These are phyloP conservation scores for Phaeomoniella chlamydospora DNA, from an alignment of 2,329 filamentous ascomycete species.

Conservation along the genomic window DNA sequence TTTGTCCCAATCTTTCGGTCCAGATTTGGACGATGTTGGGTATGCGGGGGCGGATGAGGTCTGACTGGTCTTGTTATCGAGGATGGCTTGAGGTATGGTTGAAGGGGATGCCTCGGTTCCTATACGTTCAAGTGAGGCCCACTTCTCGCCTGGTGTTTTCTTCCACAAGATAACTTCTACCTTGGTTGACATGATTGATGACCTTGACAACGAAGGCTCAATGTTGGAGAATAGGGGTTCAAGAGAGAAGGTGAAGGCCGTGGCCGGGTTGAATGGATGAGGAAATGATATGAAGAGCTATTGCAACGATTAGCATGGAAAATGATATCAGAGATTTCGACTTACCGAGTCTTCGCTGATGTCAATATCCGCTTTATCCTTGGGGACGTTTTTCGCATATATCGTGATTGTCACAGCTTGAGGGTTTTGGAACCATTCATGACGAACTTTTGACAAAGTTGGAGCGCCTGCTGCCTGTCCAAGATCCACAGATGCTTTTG, in stretches of 20 bases:
- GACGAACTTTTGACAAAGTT: constrained; percentile 43
- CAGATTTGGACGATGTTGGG: constrained; percentile 71
- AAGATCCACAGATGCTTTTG: background rate
- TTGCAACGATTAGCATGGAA: constrained; percentile 6
- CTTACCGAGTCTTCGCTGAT: constrained; percentile 33
- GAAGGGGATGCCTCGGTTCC: constrained; percentile 4
- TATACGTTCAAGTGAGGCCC: constrained; percentile 43
- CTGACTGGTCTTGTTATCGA: constrained; percentile 8
- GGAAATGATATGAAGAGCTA: constrained; percentile 46
- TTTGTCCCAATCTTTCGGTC: constrained; percentile 87
- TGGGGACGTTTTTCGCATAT: constrained; percentile 49
- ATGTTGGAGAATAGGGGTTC: constrained; percentile 55
- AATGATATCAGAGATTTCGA: constrained; percentile 3
- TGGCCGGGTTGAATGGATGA: constrained; percentile 29
- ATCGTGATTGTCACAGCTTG: constrained; percentile 49
- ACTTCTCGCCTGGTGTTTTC: constrained; percentile 48
- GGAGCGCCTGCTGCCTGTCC: constrained; percentile 16
- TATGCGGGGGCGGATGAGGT: constrained; percentile 45
- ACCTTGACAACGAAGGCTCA: constrained; percentile 44
- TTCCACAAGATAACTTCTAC: constrained; percentile 66
- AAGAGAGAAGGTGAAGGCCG: constrained; percentile 46
- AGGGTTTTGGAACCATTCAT: constrained; percentile 55
- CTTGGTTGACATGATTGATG: constrained; percentile 59
- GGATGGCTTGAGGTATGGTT: constrained; percentile 8
- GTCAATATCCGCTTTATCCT: constrained; percentile 39